Percentiles rank a stretch among this genome's conserved stretches.
Evolutionary conservation across 345 rosid species (phyloP).

Genomic region (Populus simonii): DNA sequence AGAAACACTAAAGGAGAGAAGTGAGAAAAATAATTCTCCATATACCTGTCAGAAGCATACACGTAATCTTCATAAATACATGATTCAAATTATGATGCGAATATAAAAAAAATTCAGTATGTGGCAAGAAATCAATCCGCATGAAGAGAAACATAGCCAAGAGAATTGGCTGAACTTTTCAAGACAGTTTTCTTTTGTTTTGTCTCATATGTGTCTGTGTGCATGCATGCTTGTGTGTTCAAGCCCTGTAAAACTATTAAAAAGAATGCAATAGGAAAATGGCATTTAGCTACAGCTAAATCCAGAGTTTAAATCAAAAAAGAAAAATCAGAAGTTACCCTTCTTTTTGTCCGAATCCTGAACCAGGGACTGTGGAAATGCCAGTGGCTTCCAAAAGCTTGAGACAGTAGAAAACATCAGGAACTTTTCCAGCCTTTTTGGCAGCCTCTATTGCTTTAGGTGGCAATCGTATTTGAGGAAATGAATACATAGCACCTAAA

Average conservation of each 20-base stretch:
- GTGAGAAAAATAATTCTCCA: neutral
- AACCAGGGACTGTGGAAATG: slow-evolving; percentile 98
- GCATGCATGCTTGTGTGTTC: neutral
- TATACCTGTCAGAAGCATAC: neutral
- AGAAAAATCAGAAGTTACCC: slow-evolving; percentile 43
- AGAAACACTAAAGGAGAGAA: neutral
- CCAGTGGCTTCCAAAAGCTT: slow-evolving; percentile 96
- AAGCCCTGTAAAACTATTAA: neutral
- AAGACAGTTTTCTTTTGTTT: neutral
- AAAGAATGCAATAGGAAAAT: neutral
- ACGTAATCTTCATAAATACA: no score
- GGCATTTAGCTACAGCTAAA: neutral
- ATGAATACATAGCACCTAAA: slow-evolving; percentile 97
- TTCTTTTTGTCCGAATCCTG: slow-evolving; percentile 98
- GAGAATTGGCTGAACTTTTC: neutral
- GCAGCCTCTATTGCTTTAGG: slow-evolving; percentile 88
- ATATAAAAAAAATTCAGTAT: neutral
- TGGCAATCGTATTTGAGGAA: slow-evolving; percentile 89
- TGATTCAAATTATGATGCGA: neutral
- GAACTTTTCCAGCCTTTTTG: slow-evolving; percentile 67
- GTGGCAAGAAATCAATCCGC: neutral
- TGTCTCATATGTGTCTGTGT: neutral
- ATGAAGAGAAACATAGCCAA: neutral
- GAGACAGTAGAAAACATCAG: slow-evolving; percentile 97
- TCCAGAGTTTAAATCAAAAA: neutral